Evolutionary conservation across 75 land plant species (phyloP), one percentile per base, ranked within the genome.

Genomic region (Isoetes taiwanensis): DNA sequence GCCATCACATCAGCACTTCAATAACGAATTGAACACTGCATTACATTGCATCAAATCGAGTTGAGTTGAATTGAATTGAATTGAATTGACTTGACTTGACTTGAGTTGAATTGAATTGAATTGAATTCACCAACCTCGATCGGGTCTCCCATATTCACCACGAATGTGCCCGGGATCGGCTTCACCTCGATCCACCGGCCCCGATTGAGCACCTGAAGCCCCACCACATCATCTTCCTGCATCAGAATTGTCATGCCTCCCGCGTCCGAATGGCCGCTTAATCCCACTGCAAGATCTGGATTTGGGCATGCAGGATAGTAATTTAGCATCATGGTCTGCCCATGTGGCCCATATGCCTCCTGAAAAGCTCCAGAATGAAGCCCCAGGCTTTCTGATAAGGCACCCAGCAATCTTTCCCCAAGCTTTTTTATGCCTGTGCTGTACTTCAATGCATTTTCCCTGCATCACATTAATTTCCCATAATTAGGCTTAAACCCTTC

Each of bases 271-370:
- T 81, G 85, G 11, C 39, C 39, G 10, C 56, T 24, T 2, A 71
- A 2, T 62, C 85, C 85, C 30, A 62, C 27, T 38, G 81, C 74
- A 48, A 42, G 61, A 55, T 81, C 75, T 1, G 85, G 81, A 65
- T 77, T 40, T 10, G 85, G 85, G 33, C 85, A 81, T 29, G 58
- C 41, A 21, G 85, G 85, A 52, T 81, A 81, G 52, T 72, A 77
- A 35, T 81, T 80, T 5, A 63, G 60, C 55, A 59, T 74, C 72
- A 72, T 40, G 4, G 34, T 11, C 56, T 61, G 70, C 35, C 56
- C 70, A 61, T 56, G 19, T 34, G 68, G 64, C 69, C 64, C 67
- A 24, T 80, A 35, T 59, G 46, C 71, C 28, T 41, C 50, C n/a
- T 29, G 6, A 11, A 48, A 35, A 41, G 67, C 21, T 20, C 77